Evolutionary conservation across 1,284 basidiomycete species (phyloP).

Genomic region (Cystobasidium pallidum): DNA sequence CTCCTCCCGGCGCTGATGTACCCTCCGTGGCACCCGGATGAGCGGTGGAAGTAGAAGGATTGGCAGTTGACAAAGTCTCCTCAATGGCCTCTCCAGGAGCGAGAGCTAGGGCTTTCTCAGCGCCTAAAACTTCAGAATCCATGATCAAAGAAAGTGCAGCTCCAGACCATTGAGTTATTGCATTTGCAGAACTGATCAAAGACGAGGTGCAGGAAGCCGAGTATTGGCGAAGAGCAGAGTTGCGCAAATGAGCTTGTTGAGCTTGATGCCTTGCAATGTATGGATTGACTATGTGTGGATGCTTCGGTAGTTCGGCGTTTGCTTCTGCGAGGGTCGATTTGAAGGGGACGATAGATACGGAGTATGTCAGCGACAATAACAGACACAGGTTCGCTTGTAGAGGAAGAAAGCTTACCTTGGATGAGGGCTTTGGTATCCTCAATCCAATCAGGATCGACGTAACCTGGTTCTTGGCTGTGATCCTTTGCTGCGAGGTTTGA

Average conservation of each 20-base stretch:
- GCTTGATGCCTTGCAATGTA: conserved; percentile 29
- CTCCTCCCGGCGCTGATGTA: neutral
- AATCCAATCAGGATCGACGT: conserved; percentile 39
- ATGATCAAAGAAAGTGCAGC: conserved; percentile 21
- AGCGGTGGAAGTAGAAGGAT: neutral
- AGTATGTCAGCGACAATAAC: too few relatives aligned
- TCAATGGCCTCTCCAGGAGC: conserved; percentile 11
- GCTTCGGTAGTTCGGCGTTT: conserved; percentile 10
- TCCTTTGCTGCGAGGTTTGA: neutral
- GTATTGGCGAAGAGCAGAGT: conserved; percentile 3
- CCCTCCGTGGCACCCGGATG: neutral
- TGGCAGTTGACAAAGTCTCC: neutral
- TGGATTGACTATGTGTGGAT: conserved; percentile 29
- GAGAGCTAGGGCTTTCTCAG: neutral
- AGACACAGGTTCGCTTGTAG: too few relatives aligned
- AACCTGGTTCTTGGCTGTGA: neutral
- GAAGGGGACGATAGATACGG: neutral
- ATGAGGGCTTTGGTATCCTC: conserved; percentile 26
- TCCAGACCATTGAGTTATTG: conserved; percentile 40
- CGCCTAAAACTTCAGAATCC: conserved; percentile 2
- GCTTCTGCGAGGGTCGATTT: conserved; percentile 22
- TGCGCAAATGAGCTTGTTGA: conserved; percentile 4
- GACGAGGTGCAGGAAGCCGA: conserved; percentile 6
- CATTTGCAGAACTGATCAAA: conserved; percentile 24
- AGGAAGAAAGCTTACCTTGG: too few relatives aligned